Conservation (phyloP, 1,139 yeast species). For the Pichia sp. region DNA sequence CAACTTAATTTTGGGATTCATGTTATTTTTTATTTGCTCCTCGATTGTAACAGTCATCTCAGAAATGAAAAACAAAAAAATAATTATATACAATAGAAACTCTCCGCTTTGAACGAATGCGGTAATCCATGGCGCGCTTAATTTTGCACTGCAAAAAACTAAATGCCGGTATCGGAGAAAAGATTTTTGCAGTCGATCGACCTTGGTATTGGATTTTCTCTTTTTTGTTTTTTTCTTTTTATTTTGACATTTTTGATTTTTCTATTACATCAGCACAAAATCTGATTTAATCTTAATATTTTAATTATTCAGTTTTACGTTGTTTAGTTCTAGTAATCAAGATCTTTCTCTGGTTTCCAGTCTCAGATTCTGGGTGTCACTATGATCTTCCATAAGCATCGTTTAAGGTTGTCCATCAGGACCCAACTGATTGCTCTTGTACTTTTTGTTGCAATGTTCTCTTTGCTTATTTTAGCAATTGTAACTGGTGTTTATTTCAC, state of each 20-base stretch:
- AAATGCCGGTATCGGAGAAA: not conserved
- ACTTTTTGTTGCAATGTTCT: constrained; percentile 65
- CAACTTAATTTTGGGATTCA: not conserved
- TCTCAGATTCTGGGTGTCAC: not conserved
- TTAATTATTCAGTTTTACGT: too few relatives aligned
- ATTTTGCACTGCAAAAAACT: not conserved
- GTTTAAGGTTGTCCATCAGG: constrained; percentile 46
- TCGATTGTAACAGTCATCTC: not conserved
- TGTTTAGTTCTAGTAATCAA: too few relatives aligned
- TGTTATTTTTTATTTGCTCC: not conserved
- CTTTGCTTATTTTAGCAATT: constrained; percentile 68
- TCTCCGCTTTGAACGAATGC: not conserved
- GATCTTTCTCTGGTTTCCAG: not conserved
- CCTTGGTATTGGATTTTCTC: not conserved
- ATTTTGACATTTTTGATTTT: too few relatives aligned
- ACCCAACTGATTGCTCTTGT: constrained; percentile 79
- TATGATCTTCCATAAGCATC: constrained; percentile 17
- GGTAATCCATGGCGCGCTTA: not conserved
- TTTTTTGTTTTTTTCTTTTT: too few relatives aligned
- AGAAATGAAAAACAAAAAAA: not conserved
- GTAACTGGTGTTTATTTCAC: constrained; percentile 79
- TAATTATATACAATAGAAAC: too few relatives aligned
- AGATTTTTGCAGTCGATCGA: not conserved
- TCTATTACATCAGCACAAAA: not conserved
- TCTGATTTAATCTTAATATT: too few relatives aligned